These are phyloP conservation scores for Fonsecaea nubica DNA, from an alignment of 2,329 filamentous ascomycete genomes.

Conservation along the genomic window DNA sequence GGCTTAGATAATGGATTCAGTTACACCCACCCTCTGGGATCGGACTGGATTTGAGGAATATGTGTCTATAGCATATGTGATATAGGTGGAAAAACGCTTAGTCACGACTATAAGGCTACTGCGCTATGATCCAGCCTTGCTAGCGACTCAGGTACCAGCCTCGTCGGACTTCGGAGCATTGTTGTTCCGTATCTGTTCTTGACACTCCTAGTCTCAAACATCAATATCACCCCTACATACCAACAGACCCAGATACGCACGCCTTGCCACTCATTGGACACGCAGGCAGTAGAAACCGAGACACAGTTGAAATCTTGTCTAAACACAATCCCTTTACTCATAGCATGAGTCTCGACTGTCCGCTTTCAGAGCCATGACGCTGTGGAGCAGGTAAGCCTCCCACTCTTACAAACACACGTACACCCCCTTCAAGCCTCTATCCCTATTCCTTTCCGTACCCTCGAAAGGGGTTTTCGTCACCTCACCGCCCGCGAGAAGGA, in stretches of 20 bases:
- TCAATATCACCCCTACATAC: background rate
- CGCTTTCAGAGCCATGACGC: slow-evolving; percentile 1
- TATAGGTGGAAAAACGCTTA: background rate
- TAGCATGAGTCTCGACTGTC: background rate
- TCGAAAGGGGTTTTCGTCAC: background rate
- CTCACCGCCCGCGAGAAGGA: background rate
- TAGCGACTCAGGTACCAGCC: background rate
- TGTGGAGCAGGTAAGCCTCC: slow-evolving; percentile 20
- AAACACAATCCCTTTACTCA: background rate
- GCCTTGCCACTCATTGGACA: background rate
- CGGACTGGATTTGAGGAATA: too few species aligned
- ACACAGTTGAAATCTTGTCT: background rate
- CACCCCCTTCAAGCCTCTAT: background rate
- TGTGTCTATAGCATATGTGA: background rate
- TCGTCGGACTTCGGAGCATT: background rate
- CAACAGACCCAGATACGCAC: too few species aligned
- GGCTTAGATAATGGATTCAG: too few species aligned
- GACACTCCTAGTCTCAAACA: background rate
- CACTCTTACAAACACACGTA: background rate
- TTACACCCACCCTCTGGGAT: too few species aligned
- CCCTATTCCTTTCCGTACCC: background rate
- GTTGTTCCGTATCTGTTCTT: background rate
- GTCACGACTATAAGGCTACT: background rate
- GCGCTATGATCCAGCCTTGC: background rate
- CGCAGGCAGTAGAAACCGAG: background rate